Conservation (phyloP, 495 filamentous ascomycete genomes). For the Podospora tetraspora region DNA sequence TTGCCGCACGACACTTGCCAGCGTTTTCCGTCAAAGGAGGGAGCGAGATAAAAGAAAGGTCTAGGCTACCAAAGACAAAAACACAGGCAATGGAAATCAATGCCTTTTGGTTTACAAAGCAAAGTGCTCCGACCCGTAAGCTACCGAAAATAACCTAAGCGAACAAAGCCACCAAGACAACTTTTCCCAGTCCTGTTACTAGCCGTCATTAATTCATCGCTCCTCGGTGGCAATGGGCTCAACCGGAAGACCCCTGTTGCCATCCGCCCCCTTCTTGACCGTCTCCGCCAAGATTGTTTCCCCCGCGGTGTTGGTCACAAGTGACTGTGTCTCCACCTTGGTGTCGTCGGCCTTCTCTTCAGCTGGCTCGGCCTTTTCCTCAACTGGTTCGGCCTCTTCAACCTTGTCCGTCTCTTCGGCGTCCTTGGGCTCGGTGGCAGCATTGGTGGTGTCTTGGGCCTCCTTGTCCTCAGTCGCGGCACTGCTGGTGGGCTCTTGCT, state of each 20-base stretch:
- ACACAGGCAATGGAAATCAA: background rate
- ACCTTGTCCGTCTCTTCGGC: conserved; percentile 18
- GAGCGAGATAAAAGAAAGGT: background rate
- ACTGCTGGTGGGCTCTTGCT: conserved; percentile 12
- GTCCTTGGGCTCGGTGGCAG: conserved; percentile 4
- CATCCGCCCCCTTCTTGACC: conserved; percentile 29
- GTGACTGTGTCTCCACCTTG: conserved; percentile 26
- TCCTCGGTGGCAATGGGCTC: conserved; percentile 23
- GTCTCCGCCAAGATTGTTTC: conserved; percentile 44
- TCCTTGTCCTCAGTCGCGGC: conserved; percentile 28
- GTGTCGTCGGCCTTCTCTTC: conserved; percentile 8
- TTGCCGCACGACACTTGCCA: background rate
- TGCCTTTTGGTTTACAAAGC: background rate
- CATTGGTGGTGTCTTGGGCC: background rate
- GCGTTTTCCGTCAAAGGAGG: background rate
- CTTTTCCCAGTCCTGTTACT: background rate
- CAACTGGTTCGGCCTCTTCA: conserved; percentile 7
- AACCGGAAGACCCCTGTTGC: conserved; percentile 25
- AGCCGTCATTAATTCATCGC: background rate
- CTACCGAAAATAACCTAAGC: background rate
- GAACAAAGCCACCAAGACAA: background rate
- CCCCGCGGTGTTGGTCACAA: conserved; percentile 54
- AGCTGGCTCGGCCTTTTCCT: conserved; percentile 17
- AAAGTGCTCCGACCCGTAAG: background rate
- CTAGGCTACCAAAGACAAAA: background rate